Conservation (phyloP, 305 asterid genomes). For the Fraxinus velutina region DNA sequence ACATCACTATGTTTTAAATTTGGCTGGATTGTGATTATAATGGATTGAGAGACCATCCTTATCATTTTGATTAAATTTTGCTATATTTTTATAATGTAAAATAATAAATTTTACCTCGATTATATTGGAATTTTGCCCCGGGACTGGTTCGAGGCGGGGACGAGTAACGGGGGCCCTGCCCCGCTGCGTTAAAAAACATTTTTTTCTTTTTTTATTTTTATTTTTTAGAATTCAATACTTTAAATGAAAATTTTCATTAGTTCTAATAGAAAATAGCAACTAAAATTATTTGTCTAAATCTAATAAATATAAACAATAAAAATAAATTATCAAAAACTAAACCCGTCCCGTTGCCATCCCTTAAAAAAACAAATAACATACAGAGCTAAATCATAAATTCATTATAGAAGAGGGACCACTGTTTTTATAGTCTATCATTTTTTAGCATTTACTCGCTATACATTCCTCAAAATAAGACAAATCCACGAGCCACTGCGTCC, state of each 20-base stretch:
- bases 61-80: neutral
- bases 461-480: neutral
- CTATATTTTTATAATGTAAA: neutral
- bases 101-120: neutral
- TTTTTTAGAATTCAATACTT: too few relatives aligned
- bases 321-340: too few relatives aligned
- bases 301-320: too few relatives aligned
- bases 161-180: too few relatives aligned
- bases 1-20: neutral
- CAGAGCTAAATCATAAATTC: neutral
- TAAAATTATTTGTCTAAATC: too few relatives aligned
- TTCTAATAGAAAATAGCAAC: too few relatives aligned
- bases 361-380: too few relatives aligned
- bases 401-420: neutral
- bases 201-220: too few relatives aligned
- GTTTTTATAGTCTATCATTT: neutral
- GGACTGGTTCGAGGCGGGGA: too few relatives aligned
- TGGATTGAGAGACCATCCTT: neutral
- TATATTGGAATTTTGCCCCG: neutral
- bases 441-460: neutral
- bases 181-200: too few relatives aligned
- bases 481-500: neutral
- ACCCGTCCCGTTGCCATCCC: too few relatives aligned
- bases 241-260: too few relatives aligned
- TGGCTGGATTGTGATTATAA: neutral